Conservation (phyloP, 352 stramenopile genomes). For the Pythium pyrilobum region DNA sequence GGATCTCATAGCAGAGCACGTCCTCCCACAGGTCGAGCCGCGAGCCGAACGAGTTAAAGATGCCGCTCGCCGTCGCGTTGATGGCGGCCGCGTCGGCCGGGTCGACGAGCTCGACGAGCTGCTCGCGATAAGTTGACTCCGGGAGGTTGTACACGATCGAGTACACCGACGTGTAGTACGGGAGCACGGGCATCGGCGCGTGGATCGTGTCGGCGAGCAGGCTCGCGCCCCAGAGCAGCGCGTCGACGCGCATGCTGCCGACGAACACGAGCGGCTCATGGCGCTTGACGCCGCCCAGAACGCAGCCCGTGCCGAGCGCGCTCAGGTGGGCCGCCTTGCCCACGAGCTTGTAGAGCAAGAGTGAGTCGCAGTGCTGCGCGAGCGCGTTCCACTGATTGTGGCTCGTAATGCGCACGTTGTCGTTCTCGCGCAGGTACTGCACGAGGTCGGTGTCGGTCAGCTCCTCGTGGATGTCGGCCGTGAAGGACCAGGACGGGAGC, state of each 20-base stretch:
- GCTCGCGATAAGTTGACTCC: slow-evolving; percentile 9
- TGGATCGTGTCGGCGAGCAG: slow-evolving; percentile 15
- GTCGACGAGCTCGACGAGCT: background rate
- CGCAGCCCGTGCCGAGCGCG: slow-evolving; percentile 12
- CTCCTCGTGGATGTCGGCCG: slow-evolving; percentile 11
- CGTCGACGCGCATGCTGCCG: slow-evolving; percentile 9
- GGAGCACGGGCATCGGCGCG: slow-evolving; percentile 1
- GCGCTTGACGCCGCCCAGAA: slow-evolving; percentile 12
- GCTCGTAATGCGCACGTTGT: slow-evolving; percentile 4
- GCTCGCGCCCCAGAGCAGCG: slow-evolving; percentile 14
- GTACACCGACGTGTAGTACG: slow-evolving; percentile 4
- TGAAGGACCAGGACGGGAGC: slow-evolving; percentile 15
- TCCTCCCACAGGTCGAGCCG: slow-evolving; percentile 14
- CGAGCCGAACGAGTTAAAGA: slow-evolving; percentile 11
- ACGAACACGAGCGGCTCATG: slow-evolving; percentile 20
- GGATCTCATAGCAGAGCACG: slow-evolving; percentile 20
- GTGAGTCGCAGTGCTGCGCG: slow-evolving; percentile 15
- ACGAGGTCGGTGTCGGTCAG: slow-evolving; percentile 20
- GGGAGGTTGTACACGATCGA: slow-evolving; percentile 11
- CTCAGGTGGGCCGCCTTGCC: slow-evolving; percentile 17
- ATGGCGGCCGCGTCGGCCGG: slow-evolving; percentile 7
- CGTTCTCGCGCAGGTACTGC: slow-evolving; percentile 8
- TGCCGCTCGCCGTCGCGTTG: background rate
- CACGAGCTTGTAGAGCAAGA: slow-evolving; percentile 14
- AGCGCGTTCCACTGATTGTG: slow-evolving; percentile 25